These are phyloP conservation scores for Arthrinium phaeospermum DNA, from an alignment of 2,329 filamentous ascomycete genomes.

Conservation along the genomic window DNA sequence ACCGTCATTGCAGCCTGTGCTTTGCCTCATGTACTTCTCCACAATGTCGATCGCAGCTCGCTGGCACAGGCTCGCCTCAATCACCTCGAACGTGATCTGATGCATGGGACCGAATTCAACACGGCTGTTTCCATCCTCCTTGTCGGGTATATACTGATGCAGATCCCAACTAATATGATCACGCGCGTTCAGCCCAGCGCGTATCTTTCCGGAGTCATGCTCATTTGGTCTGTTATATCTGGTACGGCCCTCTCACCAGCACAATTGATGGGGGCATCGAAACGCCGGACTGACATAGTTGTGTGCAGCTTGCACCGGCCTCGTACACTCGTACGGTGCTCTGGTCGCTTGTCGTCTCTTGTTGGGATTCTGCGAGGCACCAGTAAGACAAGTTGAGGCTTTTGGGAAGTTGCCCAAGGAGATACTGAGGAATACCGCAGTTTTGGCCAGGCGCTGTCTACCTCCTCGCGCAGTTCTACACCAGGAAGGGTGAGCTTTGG, in stretches of 20 bases:
- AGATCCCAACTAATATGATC: not conserved
- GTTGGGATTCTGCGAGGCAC: conserved; percentile 51
- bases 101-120: not conserved
- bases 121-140: not conserved
- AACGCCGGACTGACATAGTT: not conserved
- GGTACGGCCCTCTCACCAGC: not conserved
- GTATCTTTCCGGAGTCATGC: not conserved
- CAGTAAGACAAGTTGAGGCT: conserved; percentile 23
- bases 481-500: conserved; percentile 39
- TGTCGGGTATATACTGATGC: conserved; percentile 18
- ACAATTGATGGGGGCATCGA: not conserved
- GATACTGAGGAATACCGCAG: not conserved
- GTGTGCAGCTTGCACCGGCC: not conserved
- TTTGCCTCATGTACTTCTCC: conserved; percentile 10
- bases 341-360: conserved; percentile 33
- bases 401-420: not conserved
- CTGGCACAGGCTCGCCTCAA: not conserved
- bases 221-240: conserved; percentile 14
- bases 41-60: not conserved
- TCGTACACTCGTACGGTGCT: conserved; percentile 1
- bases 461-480: conserved; percentile 57
- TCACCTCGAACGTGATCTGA: not conserved
- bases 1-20: not conserved
- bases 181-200: no score
- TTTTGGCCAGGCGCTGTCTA: conserved; percentile 51